phyloP scores from a whole-genome alignment of 805 yeast genomes.

The Maudiozyma turicensis region DNA sequence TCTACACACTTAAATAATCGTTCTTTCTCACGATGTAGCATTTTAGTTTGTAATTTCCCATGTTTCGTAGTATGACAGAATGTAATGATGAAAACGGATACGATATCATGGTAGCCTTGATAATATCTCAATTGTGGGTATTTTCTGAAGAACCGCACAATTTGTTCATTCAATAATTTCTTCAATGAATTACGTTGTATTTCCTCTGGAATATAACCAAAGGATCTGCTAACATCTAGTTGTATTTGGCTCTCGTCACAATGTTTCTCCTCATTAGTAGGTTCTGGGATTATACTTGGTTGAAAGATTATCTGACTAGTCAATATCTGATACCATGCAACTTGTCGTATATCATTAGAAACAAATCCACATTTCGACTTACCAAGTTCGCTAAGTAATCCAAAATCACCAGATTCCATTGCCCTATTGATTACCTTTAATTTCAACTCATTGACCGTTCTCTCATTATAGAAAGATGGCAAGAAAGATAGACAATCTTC shows the following conservation, averaged over 20 bases:
- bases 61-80: slow-evolving; percentile 22
- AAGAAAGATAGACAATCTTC: background rate
- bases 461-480: slow-evolving; percentile 2
- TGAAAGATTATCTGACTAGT: slow-evolving; percentile 13
- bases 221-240: slow-evolving; percentile 70
- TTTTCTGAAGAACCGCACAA: slow-evolving; percentile 46
- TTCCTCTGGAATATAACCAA: slow-evolving; percentile 28
- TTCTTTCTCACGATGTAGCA: background rate
- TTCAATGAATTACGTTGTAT: slow-evolving; percentile 18
- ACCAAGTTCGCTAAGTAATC: slow-evolving; percentile 15
- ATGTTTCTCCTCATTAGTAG: slow-evolving; percentile 29
- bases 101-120: slow-evolving; percentile 90
- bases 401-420: slow-evolving; percentile 8
- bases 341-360: slow-evolving; percentile 9
- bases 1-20: slow-evolving; percentile 39
- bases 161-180: slow-evolving; percentile 27
- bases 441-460: background rate
- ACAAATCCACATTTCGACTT: slow-evolving; percentile 20
- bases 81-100: slow-evolving; percentile 52
- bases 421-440: slow-evolving; percentile 9
- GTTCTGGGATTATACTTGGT: background rate
- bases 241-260: slow-evolving; percentile 69
- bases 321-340: slow-evolving; percentile 25
- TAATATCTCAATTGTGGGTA: slow-evolving; percentile 64
- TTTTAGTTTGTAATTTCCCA: slow-evolving; percentile 16